These are phyloP conservation scores for Nyssa sinensis DNA, from an alignment of 148 eudicot genomes.

Conservation along the genomic window DNA sequence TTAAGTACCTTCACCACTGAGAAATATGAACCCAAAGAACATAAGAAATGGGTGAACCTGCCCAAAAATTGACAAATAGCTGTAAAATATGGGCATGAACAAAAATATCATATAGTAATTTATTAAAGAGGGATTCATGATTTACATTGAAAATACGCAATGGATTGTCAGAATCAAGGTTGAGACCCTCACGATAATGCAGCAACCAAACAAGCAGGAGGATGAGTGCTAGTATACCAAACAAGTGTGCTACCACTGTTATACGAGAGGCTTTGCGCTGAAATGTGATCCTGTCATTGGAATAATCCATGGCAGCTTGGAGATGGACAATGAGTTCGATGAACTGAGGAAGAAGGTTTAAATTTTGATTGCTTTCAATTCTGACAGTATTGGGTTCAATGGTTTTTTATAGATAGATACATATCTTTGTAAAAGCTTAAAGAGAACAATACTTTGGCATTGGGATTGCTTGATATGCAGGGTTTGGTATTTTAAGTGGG, in stretches of 20 bases:
- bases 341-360: neutral
- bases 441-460: neutral
- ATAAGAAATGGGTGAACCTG: constrained; percentile 89
- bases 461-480: constrained; percentile 33
- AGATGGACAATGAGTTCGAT: neutral
- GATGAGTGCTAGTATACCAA: constrained; percentile 45
- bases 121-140: neutral
- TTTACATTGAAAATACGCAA: constrained; percentile 60
- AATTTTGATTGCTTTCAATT: neutral
- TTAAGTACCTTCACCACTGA: constrained; percentile 73
- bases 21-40: constrained; percentile 78
- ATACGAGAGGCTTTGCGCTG: constrained; percentile 40
- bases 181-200: constrained; percentile 72
- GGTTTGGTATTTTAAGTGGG: constrained; percentile 23
- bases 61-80: neutral
- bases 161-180: constrained; percentile 48
- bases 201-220: constrained; percentile 78
- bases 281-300: constrained; percentile 25
- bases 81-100: neutral
- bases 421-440: constrained; percentile 2
- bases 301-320: constrained; percentile 42
- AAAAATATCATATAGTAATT: neutral
- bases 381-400: neutral
- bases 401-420: constrained; percentile 19
- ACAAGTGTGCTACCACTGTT: constrained; percentile 56